Evolutionary conservation across 306 rosid species (phyloP).

Genomic region (Glycine soja): DNA sequence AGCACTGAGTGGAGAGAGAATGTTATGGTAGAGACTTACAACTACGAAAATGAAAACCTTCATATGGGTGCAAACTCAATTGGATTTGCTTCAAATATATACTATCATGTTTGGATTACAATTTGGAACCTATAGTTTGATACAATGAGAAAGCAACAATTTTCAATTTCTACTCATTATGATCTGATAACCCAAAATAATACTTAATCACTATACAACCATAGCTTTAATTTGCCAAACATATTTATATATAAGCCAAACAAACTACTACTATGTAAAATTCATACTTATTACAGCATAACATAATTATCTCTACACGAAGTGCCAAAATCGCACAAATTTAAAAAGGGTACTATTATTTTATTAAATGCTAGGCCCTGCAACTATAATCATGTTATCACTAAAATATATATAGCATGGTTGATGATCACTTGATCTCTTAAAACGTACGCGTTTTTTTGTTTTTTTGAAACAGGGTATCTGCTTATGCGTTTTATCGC

Average conservation of each 20-base stretch:
- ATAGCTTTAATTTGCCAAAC: background rate
- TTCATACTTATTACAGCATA: constrained; percentile 8
- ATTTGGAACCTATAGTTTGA: background rate
- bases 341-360: background rate
- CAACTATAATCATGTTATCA: background rate
- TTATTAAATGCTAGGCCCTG: constrained; percentile 16
- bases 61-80: background rate
- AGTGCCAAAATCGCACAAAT: constrained; percentile 15
- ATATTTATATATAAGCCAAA: background rate
- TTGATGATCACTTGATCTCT: constrained; percentile 27
- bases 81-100: background rate
- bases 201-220: background rate
- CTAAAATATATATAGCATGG: constrained; percentile 1
- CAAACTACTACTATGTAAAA: constrained; percentile 4
- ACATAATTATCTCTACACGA: constrained; percentile 8
- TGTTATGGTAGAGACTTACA: background rate
- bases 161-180: background rate
- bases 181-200: background rate
- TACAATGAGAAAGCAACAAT: background rate
- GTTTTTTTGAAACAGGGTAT: no score
- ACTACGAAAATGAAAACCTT: background rate
- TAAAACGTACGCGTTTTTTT: background rate
- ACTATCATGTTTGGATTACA: background rate
- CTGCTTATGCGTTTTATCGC: background rate
- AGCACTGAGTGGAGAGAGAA: background rate